phyloP scores from a whole-genome alignment of 2,329 filamentous ascomycete species.

The Cladophialophora exuberans region DNA sequence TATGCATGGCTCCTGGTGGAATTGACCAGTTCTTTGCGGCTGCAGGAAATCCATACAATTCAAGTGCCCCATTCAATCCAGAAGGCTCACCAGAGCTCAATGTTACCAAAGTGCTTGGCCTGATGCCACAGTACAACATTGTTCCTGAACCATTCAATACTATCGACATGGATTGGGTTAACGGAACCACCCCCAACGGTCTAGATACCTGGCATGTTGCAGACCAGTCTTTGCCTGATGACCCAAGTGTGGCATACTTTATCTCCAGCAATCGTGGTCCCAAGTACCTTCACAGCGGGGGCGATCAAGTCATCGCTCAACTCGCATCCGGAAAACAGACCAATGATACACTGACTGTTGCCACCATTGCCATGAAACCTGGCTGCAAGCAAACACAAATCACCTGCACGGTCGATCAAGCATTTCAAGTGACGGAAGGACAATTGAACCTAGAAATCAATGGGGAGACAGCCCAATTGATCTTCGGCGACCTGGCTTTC shows the following conservation, averaged over 20 bases:
- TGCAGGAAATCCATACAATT: slow-evolving; percentile 21
- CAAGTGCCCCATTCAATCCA: slow-evolving; percentile 23
- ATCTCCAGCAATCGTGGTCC: slow-evolving; percentile 30
- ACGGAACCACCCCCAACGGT: slow-evolving; percentile 26
- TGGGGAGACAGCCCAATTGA: slow-evolving; percentile 20
- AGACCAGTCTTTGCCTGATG: slow-evolving; percentile 21
- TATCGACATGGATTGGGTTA: slow-evolving; percentile 28
- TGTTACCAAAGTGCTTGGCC: slow-evolving; percentile 25
- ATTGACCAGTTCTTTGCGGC: slow-evolving; percentile 26
- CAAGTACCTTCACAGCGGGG: slow-evolving; percentile 24
- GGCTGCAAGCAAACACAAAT: slow-evolving; percentile 1
- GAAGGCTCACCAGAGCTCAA: slow-evolving; percentile 23
- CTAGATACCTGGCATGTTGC: slow-evolving; percentile 27
- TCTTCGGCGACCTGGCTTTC: slow-evolving; percentile 29
- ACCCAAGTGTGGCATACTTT: slow-evolving; percentile 22
- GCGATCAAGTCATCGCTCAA: slow-evolving; percentile 19
- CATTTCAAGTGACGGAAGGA: slow-evolving; percentile 28
- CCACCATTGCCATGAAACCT: slow-evolving; percentile 24
- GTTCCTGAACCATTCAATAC: slow-evolving; percentile 22
- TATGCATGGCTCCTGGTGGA: slow-evolving; percentile 25
- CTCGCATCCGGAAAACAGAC: slow-evolving; percentile 26
- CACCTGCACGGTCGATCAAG: slow-evolving; percentile 23
- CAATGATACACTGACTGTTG: slow-evolving; percentile 20
- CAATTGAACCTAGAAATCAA: slow-evolving; percentile 25
- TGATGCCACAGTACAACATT: slow-evolving; percentile 27